Evolutionary conservation across 1,284 basidiomycete species (phyloP).

Genomic region (Ganoderma multipileum): DNA sequence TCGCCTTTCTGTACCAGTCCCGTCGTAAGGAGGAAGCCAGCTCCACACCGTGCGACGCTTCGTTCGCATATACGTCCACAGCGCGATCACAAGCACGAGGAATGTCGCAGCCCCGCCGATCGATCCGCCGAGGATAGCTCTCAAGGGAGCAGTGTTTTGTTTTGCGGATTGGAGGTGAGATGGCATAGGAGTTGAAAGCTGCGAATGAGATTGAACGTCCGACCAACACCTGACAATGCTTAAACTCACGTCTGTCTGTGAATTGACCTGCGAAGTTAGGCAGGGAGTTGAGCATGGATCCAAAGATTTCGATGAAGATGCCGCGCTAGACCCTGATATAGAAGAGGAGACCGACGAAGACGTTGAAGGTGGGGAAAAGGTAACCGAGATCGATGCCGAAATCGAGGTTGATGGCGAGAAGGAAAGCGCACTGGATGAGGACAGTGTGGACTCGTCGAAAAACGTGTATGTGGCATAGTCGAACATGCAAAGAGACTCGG

Average conservation of each 20-base stretch:
- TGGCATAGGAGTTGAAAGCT: background rate
- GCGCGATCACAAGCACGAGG: background rate
- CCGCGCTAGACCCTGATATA: background rate
- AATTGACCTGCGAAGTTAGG: background rate
- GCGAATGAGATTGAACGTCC: background rate
- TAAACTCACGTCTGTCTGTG: background rate
- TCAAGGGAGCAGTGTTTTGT: background rate
- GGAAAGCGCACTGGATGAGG: background rate
- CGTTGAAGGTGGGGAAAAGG: background rate
- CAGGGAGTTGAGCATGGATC: background rate
- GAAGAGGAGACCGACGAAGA: background rate
- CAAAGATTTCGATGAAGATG: background rate
- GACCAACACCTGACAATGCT: background rate
- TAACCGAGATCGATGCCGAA: background rate
- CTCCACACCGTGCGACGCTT: background rate
- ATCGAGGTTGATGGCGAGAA: background rate
- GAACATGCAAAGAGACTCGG: constrained; percentile 25
- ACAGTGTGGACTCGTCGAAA: background rate
- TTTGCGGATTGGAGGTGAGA: background rate
- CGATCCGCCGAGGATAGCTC: background rate
- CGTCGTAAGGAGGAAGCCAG: background rate
- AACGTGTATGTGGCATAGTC: constrained; percentile 31
- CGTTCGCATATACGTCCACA: background rate
- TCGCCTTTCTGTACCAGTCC: background rate
- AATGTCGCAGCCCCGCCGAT: background rate